A percentile compares a stretch with the other conserved stretches of the same genome.
These are phyloP conservation scores for Stentor coeruleus DNA, from an alignment of 73 alveolate species.

Conservation along the genomic window DNA sequence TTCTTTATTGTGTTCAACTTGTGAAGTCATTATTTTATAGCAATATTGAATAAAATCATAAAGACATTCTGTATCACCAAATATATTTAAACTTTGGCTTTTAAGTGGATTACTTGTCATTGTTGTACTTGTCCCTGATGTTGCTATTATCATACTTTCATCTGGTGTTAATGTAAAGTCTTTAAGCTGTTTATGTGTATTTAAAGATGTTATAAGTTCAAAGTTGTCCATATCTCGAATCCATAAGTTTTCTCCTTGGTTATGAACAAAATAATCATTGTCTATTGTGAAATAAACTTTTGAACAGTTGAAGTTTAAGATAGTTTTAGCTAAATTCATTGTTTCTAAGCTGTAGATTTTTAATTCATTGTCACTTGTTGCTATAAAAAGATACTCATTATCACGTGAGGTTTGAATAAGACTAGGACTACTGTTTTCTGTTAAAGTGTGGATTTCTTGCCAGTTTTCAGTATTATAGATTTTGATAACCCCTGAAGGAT, in stretches of 20 bases:
- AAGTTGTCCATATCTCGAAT: background rate
- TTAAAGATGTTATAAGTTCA: background rate
- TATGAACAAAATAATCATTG: background rate
- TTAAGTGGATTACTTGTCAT: background rate
- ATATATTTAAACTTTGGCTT: background rate
- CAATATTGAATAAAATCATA: background rate
- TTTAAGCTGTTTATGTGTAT: background rate
- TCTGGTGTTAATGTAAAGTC: conserved; percentile 5
- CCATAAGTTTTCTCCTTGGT: background rate
- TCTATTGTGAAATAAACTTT: background rate
- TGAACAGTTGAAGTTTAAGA: background rate
- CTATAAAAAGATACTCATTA: background rate
- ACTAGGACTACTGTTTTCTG: background rate
- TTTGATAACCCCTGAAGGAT: background rate
- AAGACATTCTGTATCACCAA: background rate
- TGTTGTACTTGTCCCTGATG: background rate
- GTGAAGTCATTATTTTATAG: background rate
- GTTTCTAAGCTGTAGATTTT: background rate
- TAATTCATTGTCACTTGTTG: too few relatives aligned
- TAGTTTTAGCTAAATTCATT: background rate
- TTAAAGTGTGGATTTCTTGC: background rate
- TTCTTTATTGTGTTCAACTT: background rate
- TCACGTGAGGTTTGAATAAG: background rate
- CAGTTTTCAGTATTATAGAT: background rate
- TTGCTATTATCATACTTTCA: background rate